Evolutionary conservation across 139 green algal genomes (phyloP).

Genomic region (Chlamydomonas asymmetrica): DNA sequence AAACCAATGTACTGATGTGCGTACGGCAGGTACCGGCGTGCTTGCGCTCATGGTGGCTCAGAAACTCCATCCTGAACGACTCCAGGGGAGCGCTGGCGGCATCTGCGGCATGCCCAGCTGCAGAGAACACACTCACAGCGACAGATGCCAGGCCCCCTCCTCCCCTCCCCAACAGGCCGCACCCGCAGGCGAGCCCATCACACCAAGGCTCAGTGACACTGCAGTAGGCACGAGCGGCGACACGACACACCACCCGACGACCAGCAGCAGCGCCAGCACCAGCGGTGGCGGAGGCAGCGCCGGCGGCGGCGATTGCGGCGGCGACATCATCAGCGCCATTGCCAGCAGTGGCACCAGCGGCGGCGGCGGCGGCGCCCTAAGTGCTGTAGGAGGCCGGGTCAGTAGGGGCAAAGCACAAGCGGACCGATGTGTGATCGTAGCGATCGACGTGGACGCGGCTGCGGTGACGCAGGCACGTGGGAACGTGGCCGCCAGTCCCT

Average conservation of each 20-base stretch:
- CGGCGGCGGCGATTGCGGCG: neutral
- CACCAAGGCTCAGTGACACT: no score
- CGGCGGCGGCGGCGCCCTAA: neutral
- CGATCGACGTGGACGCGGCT: slow-evolving; percentile 39
- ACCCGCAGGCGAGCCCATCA: neutral
- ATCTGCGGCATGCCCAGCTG: no score
- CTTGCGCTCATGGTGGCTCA: slow-evolving; percentile 54
- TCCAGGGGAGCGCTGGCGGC: no score
- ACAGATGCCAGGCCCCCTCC: neutral
- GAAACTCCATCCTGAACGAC: no score
- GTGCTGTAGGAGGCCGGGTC: neutral
- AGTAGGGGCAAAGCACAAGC: no score
- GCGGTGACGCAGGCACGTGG: slow-evolving; percentile 30
- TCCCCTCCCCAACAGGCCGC: neutral
- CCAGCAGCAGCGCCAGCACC: neutral
- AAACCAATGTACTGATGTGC: no score
- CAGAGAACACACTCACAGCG: neutral
- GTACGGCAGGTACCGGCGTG: slow-evolving; percentile 26
- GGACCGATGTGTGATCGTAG: slow-evolving; percentile 9
- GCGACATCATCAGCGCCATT: neutral
- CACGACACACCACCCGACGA: neutral
- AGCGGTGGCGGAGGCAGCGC: neutral
- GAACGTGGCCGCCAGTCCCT: slow-evolving; percentile 37
- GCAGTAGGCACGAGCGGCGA: no score
- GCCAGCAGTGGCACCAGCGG: neutral